A percentile compares a stretch with the other conserved stretches of the same genome.
Conservation (phyloP, 1,284 basidiomycete species). For the Fomitopsis palustris region DNA sequence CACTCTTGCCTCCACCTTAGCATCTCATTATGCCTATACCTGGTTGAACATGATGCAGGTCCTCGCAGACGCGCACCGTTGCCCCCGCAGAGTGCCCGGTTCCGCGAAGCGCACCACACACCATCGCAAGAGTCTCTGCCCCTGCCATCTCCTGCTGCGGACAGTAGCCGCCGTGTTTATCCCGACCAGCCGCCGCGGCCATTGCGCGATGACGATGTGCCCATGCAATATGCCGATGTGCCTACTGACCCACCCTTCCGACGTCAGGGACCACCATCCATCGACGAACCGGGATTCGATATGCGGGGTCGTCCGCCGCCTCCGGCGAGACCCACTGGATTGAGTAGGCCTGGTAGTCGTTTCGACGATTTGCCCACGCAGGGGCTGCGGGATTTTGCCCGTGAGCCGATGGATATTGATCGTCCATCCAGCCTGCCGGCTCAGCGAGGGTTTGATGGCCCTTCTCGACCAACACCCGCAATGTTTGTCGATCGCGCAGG, state of each 20-base stretch:
- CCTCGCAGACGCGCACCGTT: slow-evolving; percentile 31
- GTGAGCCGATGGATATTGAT: slow-evolving; percentile 29
- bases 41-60: slow-evolving; percentile 12
- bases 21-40: slow-evolving; percentile 3
- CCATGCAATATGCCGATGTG: slow-evolving; percentile 8
- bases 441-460: slow-evolving; percentile 8
- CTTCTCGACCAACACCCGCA: slow-evolving; percentile 10
- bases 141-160: not conserved
- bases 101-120: slow-evolving; percentile 22
- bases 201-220: not conserved
- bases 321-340: slow-evolving; percentile 4
- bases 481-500: slow-evolving; percentile 24
- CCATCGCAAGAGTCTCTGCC: not conserved
- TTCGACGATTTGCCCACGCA: slow-evolving; percentile 11
- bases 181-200: not conserved
- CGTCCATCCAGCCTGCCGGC: slow-evolving; percentile 10
- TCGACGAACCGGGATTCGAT: slow-evolving; percentile 11
- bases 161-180: slow-evolving; percentile 1
- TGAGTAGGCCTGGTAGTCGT: slow-evolving; percentile 11
- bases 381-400: slow-evolving; percentile 4
- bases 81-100: slow-evolving; percentile 34
- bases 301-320: slow-evolving; percentile 2
- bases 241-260: slow-evolving; percentile 14
- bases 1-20: slow-evolving; percentile 16
- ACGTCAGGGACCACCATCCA: slow-evolving; percentile 10